These are phyloP conservation scores for Xylariaceae sp. DNA, from an alignment of 2,329 filamentous ascomycete genomes.

Conservation along the genomic window DNA sequence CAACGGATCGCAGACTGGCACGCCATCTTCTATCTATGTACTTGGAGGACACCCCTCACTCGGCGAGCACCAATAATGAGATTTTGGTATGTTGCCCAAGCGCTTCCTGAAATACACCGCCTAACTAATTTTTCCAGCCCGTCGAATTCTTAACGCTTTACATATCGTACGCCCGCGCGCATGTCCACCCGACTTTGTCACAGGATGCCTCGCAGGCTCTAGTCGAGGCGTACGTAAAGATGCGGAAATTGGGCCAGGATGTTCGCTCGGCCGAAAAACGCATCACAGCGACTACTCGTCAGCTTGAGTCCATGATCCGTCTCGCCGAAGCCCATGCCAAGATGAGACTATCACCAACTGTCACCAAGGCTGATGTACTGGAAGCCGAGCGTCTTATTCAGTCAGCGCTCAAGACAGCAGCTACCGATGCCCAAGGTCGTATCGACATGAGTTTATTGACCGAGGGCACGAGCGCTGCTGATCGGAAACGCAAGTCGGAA, in stretches of 20 bases:
- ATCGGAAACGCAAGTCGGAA: constrained; percentile 77
- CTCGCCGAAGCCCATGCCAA: constrained; percentile 95
- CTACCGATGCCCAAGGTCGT: constrained; percentile 87
- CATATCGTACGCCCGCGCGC: constrained; percentile 89
- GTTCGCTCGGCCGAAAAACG: constrained; percentile 86
- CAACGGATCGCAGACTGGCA: constrained; percentile 80
- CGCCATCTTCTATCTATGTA: constrained; percentile 96
- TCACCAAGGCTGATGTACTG: constrained; percentile 76
- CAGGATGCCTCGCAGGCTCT: constrained; percentile 78
- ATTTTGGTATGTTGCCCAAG: constrained; percentile 75
- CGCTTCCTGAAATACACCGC: neutral
- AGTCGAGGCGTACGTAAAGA: constrained; percentile 82
- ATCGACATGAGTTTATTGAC: constrained; percentile 97
- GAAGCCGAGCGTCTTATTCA: constrained; percentile 93
- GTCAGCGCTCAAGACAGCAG: constrained; percentile 89
- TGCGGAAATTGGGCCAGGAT: constrained; percentile 89
- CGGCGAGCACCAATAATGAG: constrained; percentile 68
- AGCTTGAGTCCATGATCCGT: constrained; percentile 98
- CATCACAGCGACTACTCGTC: constrained; percentile 94
- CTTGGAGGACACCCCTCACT: constrained; percentile 87
- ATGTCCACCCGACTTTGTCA: constrained; percentile 79
- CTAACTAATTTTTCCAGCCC: constrained; percentile 50
- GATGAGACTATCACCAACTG: constrained; percentile 78
- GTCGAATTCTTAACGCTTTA: constrained; percentile 95
- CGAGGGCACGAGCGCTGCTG: constrained; percentile 87